A percentile compares a stretch with the other conserved stretches of the same genome.
Evolutionary conservation across 2,329 filamentous ascomycete species (phyloP).

Genomic region (Fonsecaea pedrosoi): DNA sequence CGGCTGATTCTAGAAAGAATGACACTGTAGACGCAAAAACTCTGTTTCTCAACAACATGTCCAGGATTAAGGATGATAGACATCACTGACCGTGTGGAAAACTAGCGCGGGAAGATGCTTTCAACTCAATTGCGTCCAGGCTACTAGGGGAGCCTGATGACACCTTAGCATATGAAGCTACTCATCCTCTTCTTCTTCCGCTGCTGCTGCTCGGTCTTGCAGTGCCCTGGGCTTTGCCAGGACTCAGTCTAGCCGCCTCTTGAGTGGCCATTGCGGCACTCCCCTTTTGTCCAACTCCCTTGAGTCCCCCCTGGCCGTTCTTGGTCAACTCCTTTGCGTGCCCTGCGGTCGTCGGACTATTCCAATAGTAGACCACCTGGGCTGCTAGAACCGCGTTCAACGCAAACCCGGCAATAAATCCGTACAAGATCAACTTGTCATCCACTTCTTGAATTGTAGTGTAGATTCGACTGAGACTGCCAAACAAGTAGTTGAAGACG

Average conservation of each 20-base stretch:
- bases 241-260: conserved; percentile 29
- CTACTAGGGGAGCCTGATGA: not conserved
- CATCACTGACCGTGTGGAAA: not conserved
- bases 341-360: conserved; percentile 51
- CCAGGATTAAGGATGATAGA: not conserved
- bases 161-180: not conserved
- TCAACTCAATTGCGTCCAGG: not conserved
- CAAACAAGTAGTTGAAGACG: conserved; percentile 96
- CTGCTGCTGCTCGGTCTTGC: conserved; percentile 36
- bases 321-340: conserved; percentile 36
- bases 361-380: conserved; percentile 99
- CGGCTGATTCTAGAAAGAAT: not conserved
- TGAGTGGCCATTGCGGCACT: conserved; percentile 34
- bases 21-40: not conserved
- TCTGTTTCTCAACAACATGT: not conserved
- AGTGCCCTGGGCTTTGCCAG: conserved; percentile 20
- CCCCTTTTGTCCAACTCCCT: conserved; percentile 25
- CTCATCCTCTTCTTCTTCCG: conserved; percentile 34
- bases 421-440: conserved; percentile 94
- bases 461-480: conserved; percentile 93
- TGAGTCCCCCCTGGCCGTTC: not conserved
- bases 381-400: conserved; percentile 84
- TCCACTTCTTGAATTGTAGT: conserved; percentile 97
- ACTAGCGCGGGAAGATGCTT: not conserved
- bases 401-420: conserved; percentile 88